Base-by-base conservation (phyloP, 768 basidiomycete species). In the Rhizopogon roseolus region DNA sequence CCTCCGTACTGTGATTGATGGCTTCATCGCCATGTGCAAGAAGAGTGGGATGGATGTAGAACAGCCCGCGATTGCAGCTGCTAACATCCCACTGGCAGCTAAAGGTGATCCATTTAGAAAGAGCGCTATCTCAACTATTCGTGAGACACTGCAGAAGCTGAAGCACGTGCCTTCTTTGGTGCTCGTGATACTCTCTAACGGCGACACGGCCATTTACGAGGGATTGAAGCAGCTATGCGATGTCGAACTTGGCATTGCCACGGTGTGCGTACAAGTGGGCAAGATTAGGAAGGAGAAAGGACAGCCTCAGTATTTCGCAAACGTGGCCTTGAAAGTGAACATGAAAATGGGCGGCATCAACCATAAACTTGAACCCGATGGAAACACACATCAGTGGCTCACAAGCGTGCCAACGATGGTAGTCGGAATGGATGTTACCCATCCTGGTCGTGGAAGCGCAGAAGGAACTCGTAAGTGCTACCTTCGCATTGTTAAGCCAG, bases 361-460 rank as follows among this genome's bases (percentile, higher is more conserved):
- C 54, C 80, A 81, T 55, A 66, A 63, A 29, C 57, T 82, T 55
- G 66, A 63, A 29, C 57, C 81, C 51, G 77, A 77, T 52, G 58
- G 60, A 36, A 60, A 57, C 17, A 74, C 69, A 51, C 63, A 66
- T 29, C 58, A 16, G 36, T 78, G 74, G 76, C 63, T 81, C 32
- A 62, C 60, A 38, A 52, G 61, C 22, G 62, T 65, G 44, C 68
- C 75, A 39, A 81, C 80, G 16, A 81, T 81, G 77, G 54, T 81
- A 41, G 77, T 82, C 3, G 80, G 80, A 16, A 79, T 79, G 72
- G 81, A 81, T 48, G 87, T 89, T 17, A 91, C 88, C 1, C 90
- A 93, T 68, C 89, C 90, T 19, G 86, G 88, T 19, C 84, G 82
- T 5, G 84, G 85, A 2, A 88, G 86, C 54, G 76, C 82, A 57